Evolutionary conservation across 495 filamentous ascomycete species (phyloP).

Genomic region (Trichoderma asperelloides): DNA sequence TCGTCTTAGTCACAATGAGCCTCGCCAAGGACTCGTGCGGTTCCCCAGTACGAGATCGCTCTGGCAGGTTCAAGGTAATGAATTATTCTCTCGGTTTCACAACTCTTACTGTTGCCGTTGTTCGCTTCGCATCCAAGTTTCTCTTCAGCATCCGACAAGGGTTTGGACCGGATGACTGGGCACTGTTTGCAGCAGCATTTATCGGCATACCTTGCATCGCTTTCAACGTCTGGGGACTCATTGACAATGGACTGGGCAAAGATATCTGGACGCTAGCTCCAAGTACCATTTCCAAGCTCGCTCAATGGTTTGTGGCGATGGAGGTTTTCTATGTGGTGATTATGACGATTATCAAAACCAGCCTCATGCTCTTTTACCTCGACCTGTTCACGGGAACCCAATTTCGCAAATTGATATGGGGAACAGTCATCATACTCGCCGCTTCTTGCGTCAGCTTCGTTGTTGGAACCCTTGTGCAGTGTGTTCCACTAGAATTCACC

Average conservation of each 20-base stretch:
- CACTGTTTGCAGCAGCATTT: constrained; percentile 11
- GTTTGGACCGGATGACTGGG: constrained; percentile 15
- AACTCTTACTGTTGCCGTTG: constrained; percentile 3
- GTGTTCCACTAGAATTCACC: constrained; percentile 19
- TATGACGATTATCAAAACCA: constrained; percentile 28
- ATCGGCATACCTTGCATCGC: constrained; percentile 9
- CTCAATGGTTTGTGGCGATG: constrained; percentile 16
- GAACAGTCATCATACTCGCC: constrained; percentile 16
- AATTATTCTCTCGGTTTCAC: constrained; percentile 9
- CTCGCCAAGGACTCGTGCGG: constrained; percentile 11
- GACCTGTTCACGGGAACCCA: constrained; percentile 19
- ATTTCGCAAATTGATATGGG: constrained; percentile 16
- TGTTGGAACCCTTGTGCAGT: constrained; percentile 20
- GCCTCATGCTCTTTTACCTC: constrained; percentile 33
- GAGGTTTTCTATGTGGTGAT: constrained; percentile 23
- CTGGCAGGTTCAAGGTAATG: constrained; percentile 4
- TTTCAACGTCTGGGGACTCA: constrained; percentile 12
- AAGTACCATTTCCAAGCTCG: constrained; percentile 17
- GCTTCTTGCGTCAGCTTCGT: constrained; percentile 14
- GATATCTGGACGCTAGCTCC: constrained; percentile 25
- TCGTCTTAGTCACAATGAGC: constrained; percentile 9
- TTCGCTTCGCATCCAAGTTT: constrained; percentile 13
- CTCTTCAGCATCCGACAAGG: constrained; percentile 9
- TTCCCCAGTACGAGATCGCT: constrained; percentile 10
- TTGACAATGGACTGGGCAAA: constrained; percentile 21